phyloP scores from a whole-genome alignment of 148 eudicot genomes.

The Cornus controversa region DNA sequence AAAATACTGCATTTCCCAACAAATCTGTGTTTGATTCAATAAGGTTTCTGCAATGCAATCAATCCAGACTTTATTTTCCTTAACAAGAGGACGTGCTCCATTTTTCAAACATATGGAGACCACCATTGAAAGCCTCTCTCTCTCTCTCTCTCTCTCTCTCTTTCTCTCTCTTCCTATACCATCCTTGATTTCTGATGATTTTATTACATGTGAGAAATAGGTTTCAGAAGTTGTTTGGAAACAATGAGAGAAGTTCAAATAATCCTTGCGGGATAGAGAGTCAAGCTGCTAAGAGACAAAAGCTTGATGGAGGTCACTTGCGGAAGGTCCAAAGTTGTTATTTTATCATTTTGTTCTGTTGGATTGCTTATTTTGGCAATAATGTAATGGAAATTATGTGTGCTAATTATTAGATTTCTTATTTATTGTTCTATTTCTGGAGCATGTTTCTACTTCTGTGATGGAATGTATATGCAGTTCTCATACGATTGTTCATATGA shows the following conservation, averaged over 20 bases:
- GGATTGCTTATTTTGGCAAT: background rate
- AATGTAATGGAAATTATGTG: background rate
- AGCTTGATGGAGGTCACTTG: conserved; percentile 70
- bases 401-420: background rate
- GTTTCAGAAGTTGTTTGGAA: conserved; percentile 33
- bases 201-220: conserved; percentile 17
- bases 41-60: background rate
- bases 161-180: background rate
- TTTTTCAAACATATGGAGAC: background rate
- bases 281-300: conserved; percentile 97
- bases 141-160: too few relatives aligned
- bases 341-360: background rate
- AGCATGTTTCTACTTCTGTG: background rate
- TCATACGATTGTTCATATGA: background rate
- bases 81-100: background rate
- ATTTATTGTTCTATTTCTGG: background rate
- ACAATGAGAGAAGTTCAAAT: conserved; percentile 23
- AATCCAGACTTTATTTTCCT: background rate
- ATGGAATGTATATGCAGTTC: background rate
- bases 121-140: background rate
- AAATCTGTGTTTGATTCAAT: background rate
- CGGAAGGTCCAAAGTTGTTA: conserved; percentile 37
- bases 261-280: conserved; percentile 48
- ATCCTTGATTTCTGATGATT: background rate
- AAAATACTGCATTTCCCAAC: background rate